Conservation (phyloP, 495 filamentous ascomycete species). For the Platismatia glauca region DNA sequence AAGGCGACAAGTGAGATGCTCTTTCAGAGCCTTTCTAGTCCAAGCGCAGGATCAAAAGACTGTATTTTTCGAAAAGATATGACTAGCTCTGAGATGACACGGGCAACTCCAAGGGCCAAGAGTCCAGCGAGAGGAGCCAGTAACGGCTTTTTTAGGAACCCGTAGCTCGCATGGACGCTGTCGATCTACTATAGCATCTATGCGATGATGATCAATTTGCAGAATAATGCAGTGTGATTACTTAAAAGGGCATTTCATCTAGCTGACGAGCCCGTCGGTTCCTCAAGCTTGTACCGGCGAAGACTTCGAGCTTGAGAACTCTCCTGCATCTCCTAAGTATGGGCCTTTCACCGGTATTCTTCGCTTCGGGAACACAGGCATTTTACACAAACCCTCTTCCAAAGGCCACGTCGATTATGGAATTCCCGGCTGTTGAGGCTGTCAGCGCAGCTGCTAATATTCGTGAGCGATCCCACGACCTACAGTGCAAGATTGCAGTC, state of each 20-base stretch:
- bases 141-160: too few relatives aligned
- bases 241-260: too few relatives aligned
- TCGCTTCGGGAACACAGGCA: not conserved
- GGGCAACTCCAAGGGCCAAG: too few relatives aligned
- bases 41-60: not conserved
- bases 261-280: too few relatives aligned
- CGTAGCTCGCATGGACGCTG: too few relatives aligned
- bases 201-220: too few relatives aligned
- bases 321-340: not conserved
- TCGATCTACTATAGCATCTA: too few relatives aligned
- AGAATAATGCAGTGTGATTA: too few relatives aligned
- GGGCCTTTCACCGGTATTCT: not conserved
- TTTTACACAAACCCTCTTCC: not conserved
- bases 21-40: not conserved
- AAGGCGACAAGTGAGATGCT: not conserved
- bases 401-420: not conserved
- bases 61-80: too few relatives aligned
- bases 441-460: not conserved
- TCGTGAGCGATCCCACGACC: not conserved
- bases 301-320: not conserved
- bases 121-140: too few relatives aligned
- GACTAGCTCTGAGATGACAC: too few relatives aligned
- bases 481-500: not conserved
- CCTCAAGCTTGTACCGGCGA: not conserved
- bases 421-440: not conserved